These are phyloP conservation scores for Hypoxylon lienhwacheense DNA, from an alignment of 495 filamentous ascomycete genomes.

Conservation along the genomic window DNA sequence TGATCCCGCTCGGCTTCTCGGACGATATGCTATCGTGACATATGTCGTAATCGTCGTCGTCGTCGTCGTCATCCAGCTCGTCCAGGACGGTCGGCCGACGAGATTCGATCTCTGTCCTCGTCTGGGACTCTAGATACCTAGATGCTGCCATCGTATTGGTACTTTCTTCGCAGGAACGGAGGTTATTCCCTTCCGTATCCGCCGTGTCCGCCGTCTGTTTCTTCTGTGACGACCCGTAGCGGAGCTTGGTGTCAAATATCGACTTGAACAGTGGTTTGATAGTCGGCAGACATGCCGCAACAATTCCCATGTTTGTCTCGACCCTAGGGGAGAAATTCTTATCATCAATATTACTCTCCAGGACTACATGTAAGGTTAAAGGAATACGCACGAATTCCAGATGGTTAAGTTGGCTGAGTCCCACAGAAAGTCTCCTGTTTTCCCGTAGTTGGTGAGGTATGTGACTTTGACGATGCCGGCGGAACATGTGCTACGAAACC, in stretches of 20 bases:
- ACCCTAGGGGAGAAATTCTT: background rate
- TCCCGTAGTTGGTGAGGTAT: conserved; percentile 43
- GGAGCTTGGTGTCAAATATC: conserved; percentile 4
- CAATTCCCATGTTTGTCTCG: conserved; percentile 18
- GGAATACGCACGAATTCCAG: conserved; percentile 30
- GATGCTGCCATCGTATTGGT: conserved; percentile 5
- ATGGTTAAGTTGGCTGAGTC: conserved; percentile 44
- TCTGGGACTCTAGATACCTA: background rate
- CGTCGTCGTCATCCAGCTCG: background rate
- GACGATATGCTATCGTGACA: conserved; percentile 4
- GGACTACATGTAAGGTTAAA: background rate
- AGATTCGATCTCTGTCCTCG: conserved; percentile 1
- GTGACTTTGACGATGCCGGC: conserved; percentile 52
- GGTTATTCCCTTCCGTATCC: conserved; percentile 4
- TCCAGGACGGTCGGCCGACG: background rate
- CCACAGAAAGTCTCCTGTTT: conserved; percentile 51
- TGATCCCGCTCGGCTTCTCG: conserved; percentile 4
- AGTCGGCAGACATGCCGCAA: conserved; percentile 9
- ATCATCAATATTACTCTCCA: background rate
- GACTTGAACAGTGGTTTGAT: conserved; percentile 13
- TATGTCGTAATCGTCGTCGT: background rate
- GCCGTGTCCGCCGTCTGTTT: too few relatives aligned
- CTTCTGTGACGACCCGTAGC: conserved; percentile 10
- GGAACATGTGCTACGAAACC: conserved; percentile 42
- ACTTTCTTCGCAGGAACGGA: background rate